These are phyloP conservation scores for Talaromyces liani DNA, from an alignment of 495 filamentous ascomycete genomes.

Conservation along the genomic window DNA sequence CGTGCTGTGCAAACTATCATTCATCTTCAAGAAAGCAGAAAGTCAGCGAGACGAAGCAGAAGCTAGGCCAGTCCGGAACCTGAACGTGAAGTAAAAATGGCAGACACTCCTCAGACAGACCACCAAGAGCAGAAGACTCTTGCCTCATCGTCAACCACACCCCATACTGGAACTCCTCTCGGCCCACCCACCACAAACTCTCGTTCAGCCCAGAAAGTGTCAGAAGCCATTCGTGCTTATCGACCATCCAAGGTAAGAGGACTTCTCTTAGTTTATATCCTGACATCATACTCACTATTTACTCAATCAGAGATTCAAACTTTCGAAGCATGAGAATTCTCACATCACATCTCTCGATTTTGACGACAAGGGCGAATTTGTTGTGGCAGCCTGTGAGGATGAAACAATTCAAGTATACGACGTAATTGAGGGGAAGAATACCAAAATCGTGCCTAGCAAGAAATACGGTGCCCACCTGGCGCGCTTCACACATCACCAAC, in stretches of 20 bases:
- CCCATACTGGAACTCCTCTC: slow-evolving; percentile 13
- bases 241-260: slow-evolving; percentile 39
- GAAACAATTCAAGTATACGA: slow-evolving; percentile 94
- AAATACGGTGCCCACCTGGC: slow-evolving; percentile 95
- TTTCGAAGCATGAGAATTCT: slow-evolving; percentile 30
- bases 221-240: slow-evolving; percentile 40
- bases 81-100: slow-evolving; percentile 1
- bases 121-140: slow-evolving; percentile 7
- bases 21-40: not conserved
- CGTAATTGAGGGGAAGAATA: slow-evolving; percentile 77
- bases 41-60: not conserved
- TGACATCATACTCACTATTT: not conserved
- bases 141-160: slow-evolving; percentile 1
- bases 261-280: not conserved
- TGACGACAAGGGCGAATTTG: slow-evolving; percentile 84
- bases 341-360: slow-evolving; percentile 79
- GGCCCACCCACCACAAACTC: slow-evolving; percentile 20
- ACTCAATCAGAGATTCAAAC: slow-evolving; percentile 25
- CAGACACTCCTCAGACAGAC: slow-evolving; percentile 7
- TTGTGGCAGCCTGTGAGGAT: slow-evolving; percentile 81
- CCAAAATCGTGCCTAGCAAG: slow-evolving; percentile 75
- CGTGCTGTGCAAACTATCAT: not conserved
- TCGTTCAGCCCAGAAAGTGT: slow-evolving; percentile 31
- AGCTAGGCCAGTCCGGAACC: not conserved
- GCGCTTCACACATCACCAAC: slow-evolving; percentile 83